A percentile compares a stretch with the other conserved stretches of the same genome.
Evolutionary conservation across 2,329 filamentous ascomycete species (phyloP).

Genomic region (Botryotinia convoluta): DNA sequence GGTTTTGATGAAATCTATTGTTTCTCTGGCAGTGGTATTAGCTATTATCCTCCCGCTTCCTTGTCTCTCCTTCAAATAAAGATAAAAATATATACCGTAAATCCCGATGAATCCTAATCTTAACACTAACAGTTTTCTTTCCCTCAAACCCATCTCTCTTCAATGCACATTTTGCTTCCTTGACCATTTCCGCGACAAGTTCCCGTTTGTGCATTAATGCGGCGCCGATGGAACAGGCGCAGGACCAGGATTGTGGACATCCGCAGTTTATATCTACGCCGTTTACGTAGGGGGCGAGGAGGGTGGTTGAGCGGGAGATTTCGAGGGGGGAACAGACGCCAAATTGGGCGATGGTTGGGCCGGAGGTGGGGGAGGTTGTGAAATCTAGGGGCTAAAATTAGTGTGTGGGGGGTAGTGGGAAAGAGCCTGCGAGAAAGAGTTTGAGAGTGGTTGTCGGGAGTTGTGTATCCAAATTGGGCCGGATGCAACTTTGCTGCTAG

Average conservation of each 20-base stretch:
- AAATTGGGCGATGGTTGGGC: constrained; percentile 66
- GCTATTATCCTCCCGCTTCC: no score
- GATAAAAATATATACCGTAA: constrained; percentile 44
- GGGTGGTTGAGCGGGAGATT: constrained; percentile 58
- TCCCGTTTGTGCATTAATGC: constrained; percentile 65
- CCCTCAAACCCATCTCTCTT: constrained; percentile 51
- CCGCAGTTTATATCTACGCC: constrained; percentile 72
- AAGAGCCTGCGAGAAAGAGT: background rate
- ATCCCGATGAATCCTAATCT: constrained; percentile 67
- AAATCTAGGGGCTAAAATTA: constrained; percentile 47
- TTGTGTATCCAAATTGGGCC: background rate
- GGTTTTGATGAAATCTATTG: constrained; percentile 60
- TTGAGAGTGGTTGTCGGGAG: background rate
- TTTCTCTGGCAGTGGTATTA: constrained; percentile 31
- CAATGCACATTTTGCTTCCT: constrained; percentile 53
- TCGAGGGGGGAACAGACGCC: constrained; percentile 61
- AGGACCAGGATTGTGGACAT: constrained; percentile 71
- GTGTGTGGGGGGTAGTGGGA: background rate
- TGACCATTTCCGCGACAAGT: constrained; percentile 64
- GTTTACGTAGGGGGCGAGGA: constrained; percentile 59
- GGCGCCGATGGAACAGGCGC: constrained; percentile 64
- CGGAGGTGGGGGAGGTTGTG: constrained; percentile 54
- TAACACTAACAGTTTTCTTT: constrained; percentile 59
- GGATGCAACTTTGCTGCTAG: background rate
- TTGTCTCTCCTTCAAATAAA: no score